Conservation (phyloP, 371 early-diverging fungal genomes). For the Mucor circinelloides region DNA sequence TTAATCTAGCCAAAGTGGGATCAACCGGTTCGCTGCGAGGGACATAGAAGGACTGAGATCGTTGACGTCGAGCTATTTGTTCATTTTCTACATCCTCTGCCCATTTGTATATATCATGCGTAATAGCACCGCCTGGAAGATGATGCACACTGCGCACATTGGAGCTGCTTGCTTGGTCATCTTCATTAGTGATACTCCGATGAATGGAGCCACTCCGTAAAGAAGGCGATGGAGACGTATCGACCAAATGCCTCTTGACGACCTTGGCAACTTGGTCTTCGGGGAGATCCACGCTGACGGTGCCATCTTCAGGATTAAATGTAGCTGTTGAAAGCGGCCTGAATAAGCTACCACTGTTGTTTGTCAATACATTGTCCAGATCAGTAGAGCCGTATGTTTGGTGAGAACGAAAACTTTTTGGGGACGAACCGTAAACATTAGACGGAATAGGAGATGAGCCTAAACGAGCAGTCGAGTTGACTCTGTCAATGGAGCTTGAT, state of each 20-base stretch:
- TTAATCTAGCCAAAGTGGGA: slow-evolving; percentile 46
- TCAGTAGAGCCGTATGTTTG: slow-evolving; percentile 41
- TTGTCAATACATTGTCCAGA: slow-evolving; percentile 34
- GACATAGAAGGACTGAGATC: slow-evolving; percentile 45
- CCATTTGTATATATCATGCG: slow-evolving; percentile 67
- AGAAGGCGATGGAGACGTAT: slow-evolving; percentile 40
- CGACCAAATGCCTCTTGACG: slow-evolving; percentile 71
- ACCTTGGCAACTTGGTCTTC: slow-evolving; percentile 69
- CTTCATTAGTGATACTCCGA: slow-evolving; percentile 11
- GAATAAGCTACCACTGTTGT: slow-evolving; percentile 28
- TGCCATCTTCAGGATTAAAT: slow-evolving; percentile 42
- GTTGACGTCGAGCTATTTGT: slow-evolving; percentile 31
- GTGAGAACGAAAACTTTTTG: slow-evolving; percentile 28
- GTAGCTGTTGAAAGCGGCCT: slow-evolving; percentile 41
- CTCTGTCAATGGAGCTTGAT: slow-evolving; percentile 39
- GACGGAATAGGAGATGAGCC: slow-evolving; percentile 33
- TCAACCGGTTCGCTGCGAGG: slow-evolving; percentile 37
- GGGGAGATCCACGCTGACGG: slow-evolving; percentile 54
- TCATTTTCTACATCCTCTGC: slow-evolving; percentile 43
- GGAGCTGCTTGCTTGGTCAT: slow-evolving; percentile 14
- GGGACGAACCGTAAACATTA: slow-evolving; percentile 28
- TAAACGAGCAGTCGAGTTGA: slow-evolving; percentile 37
- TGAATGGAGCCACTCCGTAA: slow-evolving; percentile 21
- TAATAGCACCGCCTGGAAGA: slow-evolving; percentile 56
- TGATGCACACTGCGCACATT: slow-evolving; percentile 38